Base-by-base conservation (phyloP, 495 filamentous ascomycete species). In the Penicillium lagena region DNA sequence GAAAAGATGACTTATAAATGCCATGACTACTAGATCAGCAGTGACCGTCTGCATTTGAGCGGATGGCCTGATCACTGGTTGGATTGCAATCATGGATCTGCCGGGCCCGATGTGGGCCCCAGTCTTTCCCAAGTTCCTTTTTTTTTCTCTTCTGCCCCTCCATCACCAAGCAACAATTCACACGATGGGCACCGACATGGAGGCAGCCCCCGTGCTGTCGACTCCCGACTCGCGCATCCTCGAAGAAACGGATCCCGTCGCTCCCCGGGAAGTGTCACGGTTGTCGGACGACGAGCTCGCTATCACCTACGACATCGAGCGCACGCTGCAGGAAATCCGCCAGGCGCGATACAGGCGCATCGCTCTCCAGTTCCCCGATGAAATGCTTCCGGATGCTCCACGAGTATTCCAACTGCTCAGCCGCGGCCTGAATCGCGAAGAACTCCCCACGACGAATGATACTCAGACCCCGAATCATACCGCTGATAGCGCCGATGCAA, bases 301-400 rank as follows among this genome's bases (percentile, higher is more conserved):
- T 51, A 68, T 84, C 14, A 81, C 85, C 29, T 97, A 97, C 68
- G 93, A 98, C 61, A 87, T 97, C 45, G 71, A 83, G 47, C 77
- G 85, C 42, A 96, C 93, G 0, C 74, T 90, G 39, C 60, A 70
- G 12, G 87, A 95, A 58, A 84, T 98, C 27, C 66, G 70, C 27
- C 61, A 76, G 38, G 81, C 81, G 39, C 75, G 72, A 58, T 95
- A 88, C 72, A 78, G 67, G 42, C 78, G 85, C 34, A 80, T 97
- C 38, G 93, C 89, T 8, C 71, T 99, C 2, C 93, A 99, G 53
- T 96, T 99, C 56, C 94, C 93, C 9, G 93, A 99, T 68, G 73
- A 80, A 10, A 89, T 97, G 84, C 68, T 99, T 27, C 70, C 76
- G 0, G 90, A 97, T 77, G 89, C 85, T 9, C 86, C 89, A 9